These are phyloP conservation scores for Sporothrix variecibatus DNA, from an alignment of 2,329 filamentous ascomycete genomes.

Conservation along the genomic window DNA sequence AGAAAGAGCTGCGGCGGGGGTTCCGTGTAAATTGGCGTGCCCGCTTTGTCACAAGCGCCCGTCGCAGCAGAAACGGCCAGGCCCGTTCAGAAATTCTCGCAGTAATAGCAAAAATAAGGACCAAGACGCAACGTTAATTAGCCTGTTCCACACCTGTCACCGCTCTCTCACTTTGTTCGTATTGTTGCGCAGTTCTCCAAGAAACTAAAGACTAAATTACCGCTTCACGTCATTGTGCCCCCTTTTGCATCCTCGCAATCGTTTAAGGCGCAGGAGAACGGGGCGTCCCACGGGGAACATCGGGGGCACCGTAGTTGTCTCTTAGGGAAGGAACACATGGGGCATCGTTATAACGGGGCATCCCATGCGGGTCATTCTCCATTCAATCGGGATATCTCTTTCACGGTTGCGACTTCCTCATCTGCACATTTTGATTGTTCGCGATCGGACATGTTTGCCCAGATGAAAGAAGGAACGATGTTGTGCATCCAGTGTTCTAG, in stretches of 20 bases:
- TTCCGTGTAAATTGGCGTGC: slow-evolving; percentile 2
- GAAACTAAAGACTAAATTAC: background rate
- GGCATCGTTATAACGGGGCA: slow-evolving; percentile 4
- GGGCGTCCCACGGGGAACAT: background rate
- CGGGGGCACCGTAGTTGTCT: background rate
- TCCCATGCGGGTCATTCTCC: background rate
- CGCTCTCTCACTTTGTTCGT: background rate
- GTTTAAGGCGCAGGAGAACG: background rate
- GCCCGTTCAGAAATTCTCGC: slow-evolving; percentile 17
- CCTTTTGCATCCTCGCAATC: background rate
- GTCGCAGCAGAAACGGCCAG: background rate
- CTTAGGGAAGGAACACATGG: background rate
- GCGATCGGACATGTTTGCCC: background rate
- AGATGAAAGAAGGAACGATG: background rate
- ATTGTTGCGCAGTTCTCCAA: background rate
- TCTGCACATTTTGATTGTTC: background rate
- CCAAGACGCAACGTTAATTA: background rate
- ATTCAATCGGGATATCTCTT: background rate
- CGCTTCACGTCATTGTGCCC: background rate
- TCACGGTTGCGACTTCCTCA: slow-evolving; percentile 4
- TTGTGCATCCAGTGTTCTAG: background rate
- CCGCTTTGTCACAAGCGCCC: slow-evolving; percentile 10
- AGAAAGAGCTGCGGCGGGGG: slow-evolving; percentile 19
- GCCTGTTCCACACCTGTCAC: slow-evolving; percentile 3
- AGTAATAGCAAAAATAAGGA: background rate